A percentile compares a stretch with the other conserved stretches of the same genome.
These are phyloP conservation scores for Ehretia macrophylla DNA, from an alignment of 257 asterid genomes.

Conservation along the genomic window DNA sequence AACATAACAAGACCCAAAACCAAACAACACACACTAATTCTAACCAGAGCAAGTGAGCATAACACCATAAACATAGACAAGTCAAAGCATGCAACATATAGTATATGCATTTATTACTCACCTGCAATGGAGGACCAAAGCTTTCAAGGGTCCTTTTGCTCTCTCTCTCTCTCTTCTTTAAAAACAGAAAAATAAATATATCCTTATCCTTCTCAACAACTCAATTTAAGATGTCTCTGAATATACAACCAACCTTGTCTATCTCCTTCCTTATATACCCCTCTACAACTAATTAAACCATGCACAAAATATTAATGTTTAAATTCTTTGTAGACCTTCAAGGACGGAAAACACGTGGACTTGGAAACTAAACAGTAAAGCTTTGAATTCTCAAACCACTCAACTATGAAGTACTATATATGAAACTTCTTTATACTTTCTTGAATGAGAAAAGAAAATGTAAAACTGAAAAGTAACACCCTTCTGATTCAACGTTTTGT, in stretches of 20 bases:
- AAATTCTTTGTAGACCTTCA: constrained; percentile 13
- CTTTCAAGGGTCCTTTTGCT: background rate
- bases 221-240: constrained; percentile 9
- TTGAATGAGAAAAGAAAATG: constrained; percentile 21
- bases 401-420: constrained; percentile 31
- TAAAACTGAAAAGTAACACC: constrained; percentile 29
- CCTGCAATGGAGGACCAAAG: constrained; percentile 31
- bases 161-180: background rate
- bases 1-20: too few relatives aligned
- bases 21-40: too few relatives aligned
- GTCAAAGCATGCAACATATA: background rate
- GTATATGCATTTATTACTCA: constrained; percentile 22
- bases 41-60: too few relatives aligned
- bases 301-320: background rate
- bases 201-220: background rate
- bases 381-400: constrained; percentile 24
- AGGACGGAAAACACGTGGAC: constrained; percentile 37
- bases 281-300: background rate
- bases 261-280: constrained; percentile 18
- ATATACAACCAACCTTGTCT: constrained; percentile 6
- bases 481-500: too few relatives aligned
- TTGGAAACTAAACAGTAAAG: constrained; percentile 2
- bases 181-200: constrained; percentile 1
- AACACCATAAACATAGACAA: too few relatives aligned
- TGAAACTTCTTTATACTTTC: constrained; percentile 24